phyloP scores from a whole-genome alignment of 148 eudicot genomes.

The Tetragonia tetragonoides region DNA sequence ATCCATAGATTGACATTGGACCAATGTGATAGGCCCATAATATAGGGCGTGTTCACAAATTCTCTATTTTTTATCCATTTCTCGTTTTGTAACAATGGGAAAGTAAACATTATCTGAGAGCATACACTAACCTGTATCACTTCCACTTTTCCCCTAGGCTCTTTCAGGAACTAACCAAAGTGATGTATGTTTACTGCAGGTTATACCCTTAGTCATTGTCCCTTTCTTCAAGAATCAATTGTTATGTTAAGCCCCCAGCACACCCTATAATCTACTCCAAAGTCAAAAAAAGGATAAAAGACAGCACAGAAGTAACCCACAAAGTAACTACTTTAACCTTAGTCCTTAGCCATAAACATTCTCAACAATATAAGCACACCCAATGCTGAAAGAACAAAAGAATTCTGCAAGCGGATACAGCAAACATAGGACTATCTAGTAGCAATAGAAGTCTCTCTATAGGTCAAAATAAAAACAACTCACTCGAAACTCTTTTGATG shows the following conservation, averaged over 20 bases:
- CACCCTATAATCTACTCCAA: not conserved
- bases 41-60: no score
- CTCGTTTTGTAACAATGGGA: no score
- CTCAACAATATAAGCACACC: not conserved
- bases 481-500: slow-evolving; percentile 85
- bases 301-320: not conserved
- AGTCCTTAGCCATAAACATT: not conserved
- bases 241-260: not conserved
- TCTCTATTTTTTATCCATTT: no score
- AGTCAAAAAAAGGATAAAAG: not conserved
- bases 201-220: not conserved
- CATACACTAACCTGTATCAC: not conserved
- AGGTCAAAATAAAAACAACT: slow-evolving; percentile 19
- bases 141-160: not conserved
- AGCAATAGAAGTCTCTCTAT: not conserved
- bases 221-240: not conserved
- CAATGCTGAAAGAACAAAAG: not conserved
- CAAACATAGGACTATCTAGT: slow-evolving; percentile 1
- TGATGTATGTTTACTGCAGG: not conserved
- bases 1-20: no score
- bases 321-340: not conserved
- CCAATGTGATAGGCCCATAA: no score
- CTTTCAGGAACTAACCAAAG: not conserved
- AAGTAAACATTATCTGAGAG: no score
- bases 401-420: not conserved